These are phyloP conservation scores for Bjerkandera adusta DNA, from an alignment of 1,284 basidiomycete species.

Conservation along the genomic window DNA sequence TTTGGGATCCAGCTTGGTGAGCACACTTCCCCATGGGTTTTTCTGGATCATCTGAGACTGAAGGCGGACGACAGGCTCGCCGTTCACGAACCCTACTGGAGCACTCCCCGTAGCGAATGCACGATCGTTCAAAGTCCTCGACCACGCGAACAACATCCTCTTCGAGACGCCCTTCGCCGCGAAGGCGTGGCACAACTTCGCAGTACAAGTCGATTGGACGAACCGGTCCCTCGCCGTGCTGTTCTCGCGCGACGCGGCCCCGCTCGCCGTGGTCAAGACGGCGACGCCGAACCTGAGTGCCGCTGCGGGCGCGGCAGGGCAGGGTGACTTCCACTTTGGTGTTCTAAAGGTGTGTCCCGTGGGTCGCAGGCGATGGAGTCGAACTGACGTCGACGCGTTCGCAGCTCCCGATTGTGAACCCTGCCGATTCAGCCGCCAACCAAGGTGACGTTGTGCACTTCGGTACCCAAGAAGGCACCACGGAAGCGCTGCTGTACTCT, in stretches of 20 bases:
- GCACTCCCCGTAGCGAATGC: conserved; percentile 37
- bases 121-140: conserved; percentile 47
- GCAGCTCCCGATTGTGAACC: conserved; percentile 55
- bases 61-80: conserved; percentile 44
- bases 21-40: conserved; percentile 8
- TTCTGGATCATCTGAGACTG: neutral
- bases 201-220: conserved; percentile 55
- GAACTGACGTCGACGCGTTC: neutral
- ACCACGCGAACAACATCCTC: conserved; percentile 50
- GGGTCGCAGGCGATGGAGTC: conserved; percentile 2
- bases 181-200: conserved; percentile 57
- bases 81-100: conserved; percentile 51
- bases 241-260: conserved; percentile 42
- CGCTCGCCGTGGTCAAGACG: conserved; percentile 40
- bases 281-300: conserved; percentile 41
- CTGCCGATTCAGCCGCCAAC: conserved; percentile 41
- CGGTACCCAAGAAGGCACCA: conserved; percentile 55
- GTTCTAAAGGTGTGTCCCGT: conserved; percentile 45
- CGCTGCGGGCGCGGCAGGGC: conserved; percentile 39
- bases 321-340: conserved; percentile 60
- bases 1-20: conserved; percentile 56
- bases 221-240: conserved; percentile 45
- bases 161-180: conserved; percentile 47
- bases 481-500: conserved; percentile 54
- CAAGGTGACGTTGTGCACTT: conserved; percentile 54